Percentiles rank a stretch among this genome's conserved stretches.
Conservation (phyloP, 2,329 filamentous ascomycete species). For the Grosmannia huntii region DNA sequence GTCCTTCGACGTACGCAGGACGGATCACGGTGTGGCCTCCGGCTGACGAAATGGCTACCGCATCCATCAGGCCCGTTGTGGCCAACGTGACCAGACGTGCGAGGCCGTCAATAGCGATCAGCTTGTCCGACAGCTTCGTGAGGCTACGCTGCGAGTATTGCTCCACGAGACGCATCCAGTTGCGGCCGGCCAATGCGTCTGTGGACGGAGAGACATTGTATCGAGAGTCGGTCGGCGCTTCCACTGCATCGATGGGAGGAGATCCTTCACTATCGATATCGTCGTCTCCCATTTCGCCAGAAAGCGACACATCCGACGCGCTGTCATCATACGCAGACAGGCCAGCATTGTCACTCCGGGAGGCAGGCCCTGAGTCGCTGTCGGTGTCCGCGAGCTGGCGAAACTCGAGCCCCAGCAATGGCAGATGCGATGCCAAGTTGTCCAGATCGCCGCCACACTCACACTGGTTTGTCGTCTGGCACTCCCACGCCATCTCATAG, state of each 20-base stretch:
- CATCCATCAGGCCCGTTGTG: background rate
- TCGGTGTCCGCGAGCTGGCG: background rate
- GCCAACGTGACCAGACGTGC: constrained; percentile 1
- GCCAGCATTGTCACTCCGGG: no score
- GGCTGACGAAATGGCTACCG: background rate
- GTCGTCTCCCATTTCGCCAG: background rate
- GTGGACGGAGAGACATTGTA: background rate
- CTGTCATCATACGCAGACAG: no score
- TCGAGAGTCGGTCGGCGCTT: no score
- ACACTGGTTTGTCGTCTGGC: constrained; percentile 1
- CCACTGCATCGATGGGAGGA: no score
- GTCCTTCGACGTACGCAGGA: constrained; percentile 2
- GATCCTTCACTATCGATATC: background rate
- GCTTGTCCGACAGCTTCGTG: constrained; percentile 6
- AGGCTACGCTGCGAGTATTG: constrained; percentile 4
- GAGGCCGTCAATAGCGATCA: constrained; percentile 6
- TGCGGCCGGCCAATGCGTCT: background rate
- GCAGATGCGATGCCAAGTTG: background rate
- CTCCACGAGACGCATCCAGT: constrained; percentile 4
- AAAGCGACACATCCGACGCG: no score
- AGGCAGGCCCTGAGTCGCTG: background rate
- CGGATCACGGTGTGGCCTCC: constrained; percentile 1
- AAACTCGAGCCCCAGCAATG: constrained; percentile 1
- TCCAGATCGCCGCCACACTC: background rate
- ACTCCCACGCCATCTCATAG: constrained; percentile 5